phyloP scores from a whole-genome alignment of 495 filamentous ascomycete genomes.

The Podospora pseudocomata region DNA sequence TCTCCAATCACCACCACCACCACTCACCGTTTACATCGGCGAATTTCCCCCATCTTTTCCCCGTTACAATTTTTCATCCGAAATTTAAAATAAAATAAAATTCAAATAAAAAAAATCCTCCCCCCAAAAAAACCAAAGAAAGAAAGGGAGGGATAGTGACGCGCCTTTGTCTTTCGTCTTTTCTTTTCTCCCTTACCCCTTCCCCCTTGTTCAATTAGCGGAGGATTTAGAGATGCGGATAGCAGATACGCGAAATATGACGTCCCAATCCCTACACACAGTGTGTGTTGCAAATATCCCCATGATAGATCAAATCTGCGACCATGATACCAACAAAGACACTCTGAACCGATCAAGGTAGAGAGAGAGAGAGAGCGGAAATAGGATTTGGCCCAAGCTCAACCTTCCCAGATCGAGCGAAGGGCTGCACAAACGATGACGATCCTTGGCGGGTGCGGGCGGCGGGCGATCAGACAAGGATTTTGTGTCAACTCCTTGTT shows the following conservation, averaged over 20 bases:
- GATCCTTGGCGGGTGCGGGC: not conserved
- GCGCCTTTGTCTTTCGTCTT: not conserved
- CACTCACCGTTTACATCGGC: too few relatives aligned
- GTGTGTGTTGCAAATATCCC: too few relatives aligned
- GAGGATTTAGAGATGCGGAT: not conserved
- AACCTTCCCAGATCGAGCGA: not conserved
- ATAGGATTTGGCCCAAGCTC: constrained; percentile 9
- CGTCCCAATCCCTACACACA: too few relatives aligned
- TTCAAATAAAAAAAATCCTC: not conserved
- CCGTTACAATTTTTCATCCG: not conserved
- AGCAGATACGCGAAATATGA: not conserved
- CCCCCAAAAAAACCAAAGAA: not conserved
- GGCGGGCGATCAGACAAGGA: constrained; percentile 3
- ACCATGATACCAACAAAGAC: too few relatives aligned
- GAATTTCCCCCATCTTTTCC: too few relatives aligned
- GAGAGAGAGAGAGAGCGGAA: not conserved
- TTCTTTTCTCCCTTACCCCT: not conserved
- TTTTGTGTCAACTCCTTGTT: not conserved
- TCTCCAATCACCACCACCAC: too few relatives aligned
- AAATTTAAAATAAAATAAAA: not conserved
- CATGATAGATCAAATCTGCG: too few relatives aligned
- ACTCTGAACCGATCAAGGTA: not conserved
- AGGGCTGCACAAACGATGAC: not conserved
- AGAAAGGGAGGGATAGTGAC: not conserved
- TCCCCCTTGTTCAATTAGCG: not conserved